Conservation (phyloP, 257 asterid species). For the Nicotiana tabacum region DNA sequence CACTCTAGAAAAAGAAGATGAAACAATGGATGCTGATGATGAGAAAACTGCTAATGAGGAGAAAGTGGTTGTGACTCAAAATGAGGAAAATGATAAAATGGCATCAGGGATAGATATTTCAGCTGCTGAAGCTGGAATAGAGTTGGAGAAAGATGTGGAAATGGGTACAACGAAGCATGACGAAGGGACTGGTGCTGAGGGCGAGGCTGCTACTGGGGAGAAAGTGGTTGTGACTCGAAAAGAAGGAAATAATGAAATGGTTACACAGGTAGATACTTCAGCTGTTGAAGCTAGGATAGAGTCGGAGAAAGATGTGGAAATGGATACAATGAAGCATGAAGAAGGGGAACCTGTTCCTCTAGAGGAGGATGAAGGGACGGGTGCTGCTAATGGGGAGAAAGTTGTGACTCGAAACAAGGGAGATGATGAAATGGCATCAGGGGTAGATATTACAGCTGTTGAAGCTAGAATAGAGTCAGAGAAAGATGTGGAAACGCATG, state of each 20-base stretch:
- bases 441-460: conserved; percentile 27
- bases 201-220: conserved; percentile 8
- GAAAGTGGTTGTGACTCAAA: not conserved
- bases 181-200: conserved; percentile 19
- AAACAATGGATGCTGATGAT: conserved; percentile 17
- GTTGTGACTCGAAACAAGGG: conserved; percentile 38
- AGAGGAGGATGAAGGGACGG: conserved; percentile 28
- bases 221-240: not conserved
- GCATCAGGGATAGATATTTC: not conserved
- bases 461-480: conserved; percentile 30
- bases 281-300: conserved; percentile 27
- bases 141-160: conserved; percentile 3
- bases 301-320: conserved; percentile 25
- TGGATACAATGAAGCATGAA: conserved; percentile 16
- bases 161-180: conserved; percentile 20
- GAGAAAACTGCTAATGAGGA: conserved; percentile 14
- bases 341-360: conserved; percentile 20
- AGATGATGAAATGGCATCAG: conserved; percentile 38
- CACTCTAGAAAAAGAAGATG: conserved; percentile 1
- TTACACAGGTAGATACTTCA: conserved; percentile 22
- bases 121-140: not conserved
- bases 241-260: conserved; percentile 18
- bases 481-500: conserved; percentile 25
- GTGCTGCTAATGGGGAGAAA: conserved; percentile 34
- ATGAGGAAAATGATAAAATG: not conserved